phyloP scores from a whole-genome alignment of 2,329 filamentous ascomycete genomes.

The Aureobasidium sp. region DNA sequence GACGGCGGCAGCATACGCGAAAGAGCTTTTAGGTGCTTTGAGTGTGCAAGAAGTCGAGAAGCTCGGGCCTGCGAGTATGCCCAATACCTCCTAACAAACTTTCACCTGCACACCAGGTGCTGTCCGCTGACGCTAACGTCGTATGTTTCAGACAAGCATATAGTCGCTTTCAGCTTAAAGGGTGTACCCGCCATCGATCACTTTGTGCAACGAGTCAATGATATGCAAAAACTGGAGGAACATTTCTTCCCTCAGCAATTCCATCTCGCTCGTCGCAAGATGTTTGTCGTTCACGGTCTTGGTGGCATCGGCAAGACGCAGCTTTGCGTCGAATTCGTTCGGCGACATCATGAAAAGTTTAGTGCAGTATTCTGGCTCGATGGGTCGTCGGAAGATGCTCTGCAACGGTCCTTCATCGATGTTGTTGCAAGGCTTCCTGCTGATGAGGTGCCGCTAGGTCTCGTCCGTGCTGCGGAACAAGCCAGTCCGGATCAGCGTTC shows the following conservation, averaged over 20 bases:
- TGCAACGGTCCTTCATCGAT: too few species aligned
- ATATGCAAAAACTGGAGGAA: not conserved
- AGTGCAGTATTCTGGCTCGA: too few species aligned
- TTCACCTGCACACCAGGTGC: not conserved
- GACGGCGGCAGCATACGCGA: conserved; percentile 24
- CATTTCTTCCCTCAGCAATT: not conserved
- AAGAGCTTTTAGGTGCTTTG: not conserved
- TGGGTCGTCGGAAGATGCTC: too few species aligned
- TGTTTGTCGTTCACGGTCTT: too few species aligned
- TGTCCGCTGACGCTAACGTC: not conserved
- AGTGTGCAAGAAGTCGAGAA: not conserved
- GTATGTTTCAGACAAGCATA: not conserved
- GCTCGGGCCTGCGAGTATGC: not conserved
- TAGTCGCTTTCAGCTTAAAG: not conserved
- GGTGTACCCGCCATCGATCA: not conserved
- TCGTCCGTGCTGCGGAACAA: too few species aligned
- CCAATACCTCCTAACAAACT: not conserved
- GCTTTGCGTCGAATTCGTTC: too few species aligned
- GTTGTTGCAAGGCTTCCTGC: too few species aligned
- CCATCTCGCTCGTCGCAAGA: too few species aligned
- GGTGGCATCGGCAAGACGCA: too few species aligned
- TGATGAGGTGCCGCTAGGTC: too few species aligned
- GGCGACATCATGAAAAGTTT: too few species aligned
- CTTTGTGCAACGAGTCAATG: not conserved
- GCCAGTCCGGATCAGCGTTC: too few species aligned